These are phyloP conservation scores for Stellera chamaejasme DNA, from an alignment of 345 rosid genomes.

Conservation along the genomic window DNA sequence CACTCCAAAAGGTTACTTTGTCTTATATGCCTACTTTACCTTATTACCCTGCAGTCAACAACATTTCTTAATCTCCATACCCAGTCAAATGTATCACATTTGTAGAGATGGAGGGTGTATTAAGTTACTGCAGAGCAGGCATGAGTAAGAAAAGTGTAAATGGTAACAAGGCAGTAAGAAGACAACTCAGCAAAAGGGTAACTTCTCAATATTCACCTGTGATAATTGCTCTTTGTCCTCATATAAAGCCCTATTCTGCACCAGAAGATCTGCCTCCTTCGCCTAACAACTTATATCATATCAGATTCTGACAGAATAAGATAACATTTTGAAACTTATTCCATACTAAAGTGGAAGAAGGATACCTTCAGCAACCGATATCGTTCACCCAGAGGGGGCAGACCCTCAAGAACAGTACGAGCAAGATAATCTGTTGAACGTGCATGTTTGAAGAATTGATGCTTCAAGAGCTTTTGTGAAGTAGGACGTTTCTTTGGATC, in stretches of 20 bases:
- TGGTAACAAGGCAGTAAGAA: neutral
- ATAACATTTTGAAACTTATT: neutral
- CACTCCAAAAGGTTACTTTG: too few relatives aligned
- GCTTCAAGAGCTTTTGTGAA: constrained; percentile 69
- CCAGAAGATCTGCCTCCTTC: constrained; percentile 51
- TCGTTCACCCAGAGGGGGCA: constrained; percentile 74
- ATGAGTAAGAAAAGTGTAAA: neutral
- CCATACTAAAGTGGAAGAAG: constrained; percentile 10
- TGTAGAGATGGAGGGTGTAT: too few relatives aligned
- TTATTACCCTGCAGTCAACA: too few relatives aligned
- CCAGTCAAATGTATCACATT: too few relatives aligned
- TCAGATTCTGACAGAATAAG: constrained; percentile 5
- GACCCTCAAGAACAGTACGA: constrained; percentile 48
- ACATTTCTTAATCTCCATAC: too few relatives aligned
- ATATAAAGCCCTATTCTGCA: constrained; percentile 44
- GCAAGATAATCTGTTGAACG: constrained; percentile 51
- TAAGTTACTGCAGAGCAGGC: neutral
- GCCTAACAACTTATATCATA: constrained; percentile 23
- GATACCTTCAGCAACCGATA: constrained; percentile 61
- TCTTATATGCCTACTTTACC: too few relatives aligned
- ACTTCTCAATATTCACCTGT: constrained; percentile 37
- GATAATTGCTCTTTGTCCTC: constrained; percentile 72
- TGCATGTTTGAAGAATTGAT: constrained; percentile 71
- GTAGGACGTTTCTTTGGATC: constrained; percentile 89
- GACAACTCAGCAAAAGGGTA: neutral